Evolutionary conservation across 2,329 filamentous ascomycete species (phyloP), one percentile per base, ranked within the genome.

Genomic region (Aspergillus hortae): DNA sequence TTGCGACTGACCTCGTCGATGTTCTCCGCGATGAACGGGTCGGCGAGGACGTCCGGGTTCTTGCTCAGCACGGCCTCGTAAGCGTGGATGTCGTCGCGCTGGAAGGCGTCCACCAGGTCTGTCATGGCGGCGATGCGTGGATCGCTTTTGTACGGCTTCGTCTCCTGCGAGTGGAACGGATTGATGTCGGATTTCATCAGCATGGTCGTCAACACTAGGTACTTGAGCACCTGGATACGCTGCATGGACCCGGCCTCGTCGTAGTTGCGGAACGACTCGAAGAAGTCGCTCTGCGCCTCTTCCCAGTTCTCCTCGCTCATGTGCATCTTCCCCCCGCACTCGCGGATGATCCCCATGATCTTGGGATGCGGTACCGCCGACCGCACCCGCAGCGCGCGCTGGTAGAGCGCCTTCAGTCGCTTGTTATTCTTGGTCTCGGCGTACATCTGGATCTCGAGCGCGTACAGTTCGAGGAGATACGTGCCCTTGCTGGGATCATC

Each of bases 261-360:
- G 75, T 97, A 99, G 76, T 96, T 97, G 52, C 92, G 89, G 78
- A 99, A 99, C 1, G 92, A 95, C 71, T 99, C 94, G 72, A 96
- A 96, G 73, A 99, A 99, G 76, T 97, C 94, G 63, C 86, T 92
- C 74, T 97, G 92, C 1, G 94, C 94, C 66, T 92, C 90, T 70
- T 94, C 90, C 94, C 94, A 99, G 70, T 97, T 97, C 76, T 97
- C 94, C 79, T 99, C 94, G 71, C 89, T 94, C 94, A 99, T 97
- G 77, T 97, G 92, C 94, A 99, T 99, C 79, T 99, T 99, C 63
- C 94, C 94, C 65, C 94, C 94, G 69, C 94, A 99, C 76, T 99
- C 94, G 49, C 92, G 88, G 67, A 99, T 99, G 70, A 99, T 92
- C 47, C 94, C 94, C 90, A 97, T 96, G 70, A 99, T 96, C 75